A percentile compares a stretch with the other conserved stretches of the same genome.
These are phyloP conservation scores for Puccinia horiana DNA, from an alignment of 1,284 basidiomycete genomes.

Conservation along the genomic window DNA sequence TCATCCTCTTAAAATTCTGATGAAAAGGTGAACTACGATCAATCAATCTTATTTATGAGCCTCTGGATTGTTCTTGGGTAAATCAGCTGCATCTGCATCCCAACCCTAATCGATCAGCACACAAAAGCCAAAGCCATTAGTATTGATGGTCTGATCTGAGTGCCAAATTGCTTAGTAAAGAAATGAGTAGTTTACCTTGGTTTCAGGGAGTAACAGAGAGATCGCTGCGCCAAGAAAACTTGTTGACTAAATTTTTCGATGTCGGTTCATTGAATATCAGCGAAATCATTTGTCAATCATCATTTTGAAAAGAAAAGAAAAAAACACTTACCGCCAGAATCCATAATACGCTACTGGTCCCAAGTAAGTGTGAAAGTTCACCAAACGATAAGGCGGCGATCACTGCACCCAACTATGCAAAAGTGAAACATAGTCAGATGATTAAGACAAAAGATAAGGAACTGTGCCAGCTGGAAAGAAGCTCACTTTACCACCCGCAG, in stretches of 20 bases:
- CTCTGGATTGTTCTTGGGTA: no score
- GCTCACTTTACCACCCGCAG: constrained; percentile 23
- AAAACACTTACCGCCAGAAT: constrained; percentile 11
- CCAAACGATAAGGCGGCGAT: constrained; percentile 24
- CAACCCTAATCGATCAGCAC: not conserved
- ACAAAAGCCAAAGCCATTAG: not conserved
- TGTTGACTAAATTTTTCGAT: not conserved
- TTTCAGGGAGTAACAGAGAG: constrained; percentile 17
- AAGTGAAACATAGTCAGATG: not conserved
- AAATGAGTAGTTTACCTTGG: not conserved
- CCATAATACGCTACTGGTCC: not conserved
- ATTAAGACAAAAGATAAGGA: not conserved
- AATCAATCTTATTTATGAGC: no score
- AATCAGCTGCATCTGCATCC: not conserved
- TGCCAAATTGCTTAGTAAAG: not conserved
- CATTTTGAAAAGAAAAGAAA: not conserved
- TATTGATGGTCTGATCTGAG: not conserved
- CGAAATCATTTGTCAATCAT: no score
- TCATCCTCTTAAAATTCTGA: no score
- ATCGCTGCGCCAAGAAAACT: constrained; percentile 9
- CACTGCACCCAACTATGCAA: not conserved
- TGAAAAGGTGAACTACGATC: no score
- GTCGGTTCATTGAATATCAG: not conserved
- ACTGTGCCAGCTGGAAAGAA: not conserved
- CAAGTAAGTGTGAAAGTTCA: not conserved